Base-by-base conservation (phyloP, 306 rosid genomes). In the Styphnolobium japonicum region DNA sequence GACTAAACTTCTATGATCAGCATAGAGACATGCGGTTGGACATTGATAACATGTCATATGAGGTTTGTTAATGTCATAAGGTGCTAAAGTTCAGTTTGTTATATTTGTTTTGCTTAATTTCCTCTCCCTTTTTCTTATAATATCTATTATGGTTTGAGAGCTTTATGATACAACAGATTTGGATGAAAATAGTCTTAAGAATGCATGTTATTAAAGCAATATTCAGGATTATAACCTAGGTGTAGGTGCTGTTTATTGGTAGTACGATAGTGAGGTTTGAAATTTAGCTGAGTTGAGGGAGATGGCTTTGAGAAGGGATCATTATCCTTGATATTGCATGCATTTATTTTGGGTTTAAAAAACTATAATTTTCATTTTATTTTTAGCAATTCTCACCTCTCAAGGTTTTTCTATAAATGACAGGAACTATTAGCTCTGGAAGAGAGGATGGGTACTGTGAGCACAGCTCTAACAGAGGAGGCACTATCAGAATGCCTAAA, bases 1-100 rank as follows among this genome's bases (percentile, higher is more conserved):
- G 99, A 81, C 79, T 96, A 33, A 90, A 84, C 82, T 85, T 91
- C 89, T 78, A 90, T 51, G 99, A 96, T 87, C 98, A 88, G 60
- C 99, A 96, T 33, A 89, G 98, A 83, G 99, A 93, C 77, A 91
- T 96, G 99, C 92, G 99, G 67, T 83, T 96, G 86, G 98, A 96
- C 85, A 96, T 93, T 42, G 99, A 96, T 87, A 91, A 91, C 87
- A 93, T 96, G 99, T 86, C 99, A 81, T 96, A 96, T 48, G 98
- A 96, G 99, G 98, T 96, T 80, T 76, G 97, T 79, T 71, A 57
- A 52, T 37, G 29, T 62, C 77, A 43, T 40, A 31, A 37, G 65
- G 61, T 27, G 80, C 73, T 37, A 77, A 64, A 72, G 1, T 84
- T 81, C 82, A 73, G 67, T 63, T 76, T 52, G 22, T 71, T 33